Percentiles rank a stretch among this genome's conserved stretches.
Evolutionary conservation across 495 filamentous ascomycete species (phyloP).

Genomic region (Hypoxylon lienhwacheense): DNA sequence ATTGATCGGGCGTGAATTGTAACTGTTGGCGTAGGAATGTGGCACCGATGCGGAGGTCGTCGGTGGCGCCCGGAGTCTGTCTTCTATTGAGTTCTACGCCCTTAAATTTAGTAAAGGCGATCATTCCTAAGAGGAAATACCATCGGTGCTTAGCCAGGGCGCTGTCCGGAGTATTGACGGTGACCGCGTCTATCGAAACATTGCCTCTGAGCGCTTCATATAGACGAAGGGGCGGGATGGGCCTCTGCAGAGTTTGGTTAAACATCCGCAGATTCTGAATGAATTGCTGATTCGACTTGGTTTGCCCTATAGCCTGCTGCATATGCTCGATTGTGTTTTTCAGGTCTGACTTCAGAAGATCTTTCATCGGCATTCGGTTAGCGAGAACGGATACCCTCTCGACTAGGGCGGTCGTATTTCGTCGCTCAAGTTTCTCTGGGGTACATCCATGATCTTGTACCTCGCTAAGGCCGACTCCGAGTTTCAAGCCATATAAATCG

Average conservation of each 20-base stretch:
- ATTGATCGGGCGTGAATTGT: slow-evolving; percentile 78
- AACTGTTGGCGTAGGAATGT: slow-evolving; percentile 83
- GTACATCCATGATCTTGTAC: slow-evolving; percentile 76
- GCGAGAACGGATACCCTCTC: slow-evolving; percentile 80
- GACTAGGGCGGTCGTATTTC: slow-evolving; percentile 74
- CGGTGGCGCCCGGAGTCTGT: slow-evolving; percentile 71
- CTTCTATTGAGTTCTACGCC: slow-evolving; percentile 71
- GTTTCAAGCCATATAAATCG: slow-evolving; percentile 82
- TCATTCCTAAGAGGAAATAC: slow-evolving; percentile 89
- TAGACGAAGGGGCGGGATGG: slow-evolving; percentile 81
- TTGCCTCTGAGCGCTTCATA: slow-evolving; percentile 77
- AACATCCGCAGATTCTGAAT: slow-evolving; percentile 74
- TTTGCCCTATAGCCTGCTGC: slow-evolving; percentile 62
- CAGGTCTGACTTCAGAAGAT: slow-evolving; percentile 85
- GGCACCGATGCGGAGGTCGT: slow-evolving; percentile 82
- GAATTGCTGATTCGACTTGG: slow-evolving; percentile 69
- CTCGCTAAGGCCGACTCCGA: slow-evolving; percentile 66
- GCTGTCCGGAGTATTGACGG: slow-evolving; percentile 53
- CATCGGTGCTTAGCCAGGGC: slow-evolving; percentile 79
- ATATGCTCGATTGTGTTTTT: slow-evolving; percentile 88
- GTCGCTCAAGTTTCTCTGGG: slow-evolving; percentile 71
- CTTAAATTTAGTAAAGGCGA: slow-evolving; percentile 83
- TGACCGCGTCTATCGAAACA: slow-evolving; percentile 59
- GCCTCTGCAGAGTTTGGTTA: slow-evolving; percentile 71
- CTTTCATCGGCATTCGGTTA: slow-evolving; percentile 82